These are phyloP conservation scores for Phytophthora uliginosa DNA, from an alignment of 352 stramenopile genomes.

Conservation along the genomic window DNA sequence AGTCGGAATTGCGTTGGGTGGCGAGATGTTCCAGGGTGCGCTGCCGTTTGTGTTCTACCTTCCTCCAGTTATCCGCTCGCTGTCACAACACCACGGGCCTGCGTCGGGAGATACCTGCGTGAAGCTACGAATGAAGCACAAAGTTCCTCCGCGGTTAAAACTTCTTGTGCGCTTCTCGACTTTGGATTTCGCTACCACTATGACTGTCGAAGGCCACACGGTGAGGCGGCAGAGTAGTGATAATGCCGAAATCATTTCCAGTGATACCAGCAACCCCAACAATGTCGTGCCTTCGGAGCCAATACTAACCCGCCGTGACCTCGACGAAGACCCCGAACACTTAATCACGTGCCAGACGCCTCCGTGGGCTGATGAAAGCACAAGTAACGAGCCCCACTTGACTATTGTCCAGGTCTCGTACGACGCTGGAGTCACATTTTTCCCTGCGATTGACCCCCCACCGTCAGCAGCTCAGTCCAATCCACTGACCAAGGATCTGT, in stretches of 20 bases:
- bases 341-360: constrained; percentile 64
- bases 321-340: constrained; percentile 42
- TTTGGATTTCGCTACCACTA: constrained; percentile 33
- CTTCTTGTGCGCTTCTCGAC: constrained; percentile 71
- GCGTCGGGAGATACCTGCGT: constrained; percentile 65
- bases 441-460: constrained; percentile 24
- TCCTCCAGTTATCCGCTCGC: constrained; percentile 63
- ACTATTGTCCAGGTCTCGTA: constrained; percentile 83
- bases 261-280: background rate
- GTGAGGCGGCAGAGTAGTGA: background rate
- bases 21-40: constrained; percentile 54
- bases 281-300: background rate
- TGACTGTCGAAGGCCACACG: constrained; percentile 20
- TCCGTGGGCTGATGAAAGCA: constrained; percentile 39
- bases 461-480: constrained; percentile 13
- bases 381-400: constrained; percentile 48
- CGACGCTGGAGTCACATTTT: constrained; percentile 57
- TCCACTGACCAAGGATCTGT: constrained; percentile 60
- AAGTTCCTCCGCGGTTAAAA: constrained; percentile 52
- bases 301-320: background rate
- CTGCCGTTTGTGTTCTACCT: constrained; percentile 67
- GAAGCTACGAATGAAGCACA: constrained; percentile 78
- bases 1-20: constrained; percentile 52
- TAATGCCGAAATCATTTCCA: background rate
- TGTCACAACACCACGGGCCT: constrained; percentile 79